Evolutionary conservation across 768 basidiomycete genomes (phyloP).

Genomic region (Boletus rubropictus): DNA sequence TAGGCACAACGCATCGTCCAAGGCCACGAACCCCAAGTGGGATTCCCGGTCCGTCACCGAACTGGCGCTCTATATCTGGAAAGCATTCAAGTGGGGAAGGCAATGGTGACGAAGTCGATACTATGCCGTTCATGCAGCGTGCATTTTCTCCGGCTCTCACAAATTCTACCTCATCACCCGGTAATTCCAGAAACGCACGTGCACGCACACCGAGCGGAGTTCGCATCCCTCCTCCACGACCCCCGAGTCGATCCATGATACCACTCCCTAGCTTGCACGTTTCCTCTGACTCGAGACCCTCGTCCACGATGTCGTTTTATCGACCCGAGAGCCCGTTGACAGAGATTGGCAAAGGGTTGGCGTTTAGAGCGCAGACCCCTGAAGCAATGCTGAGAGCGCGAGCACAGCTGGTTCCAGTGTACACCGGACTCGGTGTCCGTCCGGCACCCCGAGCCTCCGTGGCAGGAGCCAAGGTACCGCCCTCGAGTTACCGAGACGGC

Average conservation of each 20-base stretch:
- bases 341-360: conserved; percentile 30
- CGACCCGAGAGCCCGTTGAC: conserved; percentile 49
- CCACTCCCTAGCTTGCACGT: conserved; percentile 71
- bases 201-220: conserved; percentile 38
- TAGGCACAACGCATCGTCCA: conserved; percentile 50
- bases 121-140: conserved; percentile 46
- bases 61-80: conserved; percentile 45
- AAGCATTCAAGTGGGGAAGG: conserved; percentile 41
- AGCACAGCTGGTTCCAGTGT: conserved; percentile 54
- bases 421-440: conserved; percentile 39
- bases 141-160: conserved; percentile 56
- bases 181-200: conserved; percentile 21
- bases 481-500: conserved; percentile 71
- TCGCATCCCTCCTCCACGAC: conserved; percentile 54
- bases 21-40: conserved; percentile 76
- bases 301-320: conserved; percentile 66
- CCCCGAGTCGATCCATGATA: conserved; percentile 80
- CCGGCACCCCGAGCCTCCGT: conserved; percentile 36
- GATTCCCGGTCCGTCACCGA: conserved; percentile 61
- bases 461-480: conserved; percentile 45
- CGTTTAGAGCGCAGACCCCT: conserved; percentile 60
- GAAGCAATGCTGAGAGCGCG: conserved; percentile 57
- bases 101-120: conserved; percentile 41
- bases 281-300: conserved; percentile 63
- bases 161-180: conserved; percentile 42